Evolutionary conservation across 192 early-diverging fungal species (phyloP), one percentile per base, ranked within the genome.

Genomic region (Rhizophagus clarus): DNA sequence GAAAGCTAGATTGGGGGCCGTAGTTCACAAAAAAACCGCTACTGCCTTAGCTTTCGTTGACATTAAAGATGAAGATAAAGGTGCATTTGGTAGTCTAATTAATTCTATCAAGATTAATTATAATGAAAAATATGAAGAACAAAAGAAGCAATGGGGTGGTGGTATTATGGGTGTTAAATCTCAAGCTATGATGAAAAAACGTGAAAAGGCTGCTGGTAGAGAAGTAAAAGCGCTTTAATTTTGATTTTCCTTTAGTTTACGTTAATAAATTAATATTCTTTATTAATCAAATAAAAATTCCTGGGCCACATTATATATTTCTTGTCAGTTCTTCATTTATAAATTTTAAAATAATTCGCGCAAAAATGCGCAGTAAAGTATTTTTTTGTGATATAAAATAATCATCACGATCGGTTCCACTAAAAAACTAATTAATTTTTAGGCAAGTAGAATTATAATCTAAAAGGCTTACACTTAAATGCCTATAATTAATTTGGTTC

Each of bases 1-100:
- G 84, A 99, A 99, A 94, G 91, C 94, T 86, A 93, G 98, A 86
- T 94, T 99, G 85, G 98, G 98, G 85, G 95, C 97, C 78, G 94
- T 98, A 70, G 95, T 99, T 86, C 97, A 98, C 95, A 95, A 98
- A 92, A 99, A 99, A 96, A 99, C 96, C 75, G 97, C 96, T 85
- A 98, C 98, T 70, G 97, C 97, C 77, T 86, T 99, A 72, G 97
- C 95, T 71, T 87, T 99, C 83, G 95, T 94, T 78, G 98, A 98
- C 56, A 93, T 97, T 85, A 92, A 91, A 84, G 90, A 94, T 72
- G 97, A 96, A 89, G 98, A 99, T 92, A 98, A 99, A 94, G 83
- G 89, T 82, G 90, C 95, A 80, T 90, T 99, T 62, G 90, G 94
- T 77, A 88, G 92, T 66, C 87, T 99, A 74, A 89, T 99, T 85